A percentile compares a stretch with the other conserved stretches of the same genome.
Conservation (phyloP, 768 basidiomycete species). For the Glaciozyma martinii region DNA sequence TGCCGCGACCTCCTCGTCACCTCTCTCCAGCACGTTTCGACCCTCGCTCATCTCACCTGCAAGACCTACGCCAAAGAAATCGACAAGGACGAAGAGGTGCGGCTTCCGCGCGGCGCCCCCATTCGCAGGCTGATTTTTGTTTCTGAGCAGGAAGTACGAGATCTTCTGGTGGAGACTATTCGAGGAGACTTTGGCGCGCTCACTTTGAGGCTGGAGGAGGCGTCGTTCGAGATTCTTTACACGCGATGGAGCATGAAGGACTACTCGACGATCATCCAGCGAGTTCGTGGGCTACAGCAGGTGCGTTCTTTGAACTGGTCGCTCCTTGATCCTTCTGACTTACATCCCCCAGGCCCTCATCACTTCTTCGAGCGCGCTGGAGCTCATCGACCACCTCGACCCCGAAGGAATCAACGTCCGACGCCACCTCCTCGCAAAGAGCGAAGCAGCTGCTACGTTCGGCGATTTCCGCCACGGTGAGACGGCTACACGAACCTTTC, state of each 20-base stretch:
- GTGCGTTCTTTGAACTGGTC: not conserved
- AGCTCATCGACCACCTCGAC: slow-evolving; percentile 27
- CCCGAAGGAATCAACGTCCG: slow-evolving; percentile 25
- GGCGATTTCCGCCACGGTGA: slow-evolving; percentile 54
- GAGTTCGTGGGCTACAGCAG: slow-evolving; percentile 27
- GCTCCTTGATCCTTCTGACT: not conserved
- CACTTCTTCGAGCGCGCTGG: slow-evolving; percentile 21
- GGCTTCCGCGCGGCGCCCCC: too few species aligned
- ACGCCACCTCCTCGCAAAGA: slow-evolving; percentile 48
- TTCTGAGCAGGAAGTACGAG: slow-evolving; percentile 15
- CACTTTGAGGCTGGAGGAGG: slow-evolving; percentile 18
- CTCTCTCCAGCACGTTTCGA: slow-evolving; percentile 24
- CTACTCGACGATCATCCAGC: slow-evolving; percentile 15
- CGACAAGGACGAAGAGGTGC: slow-evolving; percentile 18
- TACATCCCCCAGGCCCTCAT: slow-evolving; percentile 15
- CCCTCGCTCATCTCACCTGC: slow-evolving; percentile 22
- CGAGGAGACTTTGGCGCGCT: slow-evolving; percentile 26
- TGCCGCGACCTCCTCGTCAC: slow-evolving; percentile 33
- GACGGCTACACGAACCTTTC: too few species aligned
- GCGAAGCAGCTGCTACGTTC: slow-evolving; percentile 56
- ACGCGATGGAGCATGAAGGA: slow-evolving; percentile 18
- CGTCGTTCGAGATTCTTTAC: slow-evolving; percentile 12
- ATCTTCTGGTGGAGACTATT: slow-evolving; percentile 25
- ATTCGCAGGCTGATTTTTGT: not conserved
- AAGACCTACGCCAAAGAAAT: slow-evolving; percentile 22